Base-by-base conservation (phyloP, 1,284 basidiomycete genomes). In the Ustilago esculenta region DNA sequence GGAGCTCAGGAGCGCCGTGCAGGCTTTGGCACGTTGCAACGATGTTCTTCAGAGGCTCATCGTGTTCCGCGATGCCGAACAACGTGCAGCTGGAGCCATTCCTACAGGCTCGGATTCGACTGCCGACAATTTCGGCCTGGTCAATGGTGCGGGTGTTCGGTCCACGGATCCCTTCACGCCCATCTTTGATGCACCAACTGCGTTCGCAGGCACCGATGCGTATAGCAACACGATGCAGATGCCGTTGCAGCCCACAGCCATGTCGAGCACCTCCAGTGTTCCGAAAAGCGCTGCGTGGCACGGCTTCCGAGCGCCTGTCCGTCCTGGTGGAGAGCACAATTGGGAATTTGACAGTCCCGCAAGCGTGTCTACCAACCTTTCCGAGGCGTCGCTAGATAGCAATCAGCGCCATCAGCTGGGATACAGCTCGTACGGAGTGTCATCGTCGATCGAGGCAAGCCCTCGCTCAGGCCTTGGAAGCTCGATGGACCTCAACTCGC, bases 341-440 rank as follows among this genome's bases (percentile, higher is more conserved):
- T 69, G 59, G 54, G 66, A 69, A 18, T 69, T 69, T 34, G 66
- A 69, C 36, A 69, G 66, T 33, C 66, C 66, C 1, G 66, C 66
- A 0, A 54, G 50, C 30, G 54, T 63, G 27, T 54, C 59, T 14
- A 69, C 66, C 9, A 69, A 53, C 23, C 55, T 69, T 0, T 69
- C 66, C 12, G 66, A 69, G 30, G 50, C 58, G 3, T 69, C 66
- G 29, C 40, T 63, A 18, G 66, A 69, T 24, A 69, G 66, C 32
- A 34, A 15, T 15, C 50, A 54, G 14, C 58, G 55, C 3, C 45
- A 44, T 9, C 37, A 46, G 23, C 20, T 68, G 18, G 64, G 57
- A 0, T 58, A 58, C 44, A 65, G 61, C 39, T 55, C 61, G 1
- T 65, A 58, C 32, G 61, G 61, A 5, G 42, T 65, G 3, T 17